These are phyloP conservation scores for Erythrobasidium hasegawianum DNA, from an alignment of 1,284 basidiomycete genomes.

Conservation along the genomic window DNA sequence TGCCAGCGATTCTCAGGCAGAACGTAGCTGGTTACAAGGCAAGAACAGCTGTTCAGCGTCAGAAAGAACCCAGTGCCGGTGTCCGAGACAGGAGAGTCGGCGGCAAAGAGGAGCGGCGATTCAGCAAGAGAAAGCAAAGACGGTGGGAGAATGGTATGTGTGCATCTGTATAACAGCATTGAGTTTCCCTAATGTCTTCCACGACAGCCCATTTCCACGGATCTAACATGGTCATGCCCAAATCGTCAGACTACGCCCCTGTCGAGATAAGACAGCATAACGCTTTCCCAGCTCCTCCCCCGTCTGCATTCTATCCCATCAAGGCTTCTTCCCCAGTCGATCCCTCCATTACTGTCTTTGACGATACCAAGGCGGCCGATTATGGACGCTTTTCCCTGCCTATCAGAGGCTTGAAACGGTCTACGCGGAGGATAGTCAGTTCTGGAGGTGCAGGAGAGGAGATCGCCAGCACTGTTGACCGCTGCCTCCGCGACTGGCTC, in stretches of 20 bases:
- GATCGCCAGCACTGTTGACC: slow-evolving; percentile 19
- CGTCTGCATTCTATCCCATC: slow-evolving; percentile 30
- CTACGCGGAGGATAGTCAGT: slow-evolving; percentile 21
- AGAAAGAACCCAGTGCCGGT: background rate
- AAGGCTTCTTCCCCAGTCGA: slow-evolving; percentile 16
- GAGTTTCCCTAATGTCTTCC: too few relatives aligned
- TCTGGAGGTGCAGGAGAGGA: slow-evolving; percentile 21
- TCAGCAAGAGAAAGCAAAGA: slow-evolving; percentile 23
- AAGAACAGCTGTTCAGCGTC: slow-evolving; percentile 4
- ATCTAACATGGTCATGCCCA: slow-evolving; percentile 8
- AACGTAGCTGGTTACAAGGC: slow-evolving; percentile 32
- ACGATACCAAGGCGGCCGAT: slow-evolving; percentile 23
- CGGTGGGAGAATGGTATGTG: slow-evolving; percentile 30
- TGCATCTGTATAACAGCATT: background rate
- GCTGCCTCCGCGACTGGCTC: slow-evolving; percentile 17
- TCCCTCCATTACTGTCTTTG: slow-evolving; percentile 12
- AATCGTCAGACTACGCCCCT: slow-evolving; percentile 21
- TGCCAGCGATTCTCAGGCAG: slow-evolving; percentile 34
- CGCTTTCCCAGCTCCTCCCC: slow-evolving; percentile 30
- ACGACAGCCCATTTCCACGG: slow-evolving; percentile 28
- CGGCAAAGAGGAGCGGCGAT: slow-evolving; percentile 6
- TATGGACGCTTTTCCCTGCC: slow-evolving; percentile 26
- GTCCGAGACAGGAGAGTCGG: background rate
- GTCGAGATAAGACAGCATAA: background rate
- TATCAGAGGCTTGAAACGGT: slow-evolving; percentile 25